Percentiles rank a stretch among this genome's conserved stretches.
Evolutionary conservation across 73 alveolate genomes (phyloP).

Genomic region (Paramecium pentaurelia): DNA sequence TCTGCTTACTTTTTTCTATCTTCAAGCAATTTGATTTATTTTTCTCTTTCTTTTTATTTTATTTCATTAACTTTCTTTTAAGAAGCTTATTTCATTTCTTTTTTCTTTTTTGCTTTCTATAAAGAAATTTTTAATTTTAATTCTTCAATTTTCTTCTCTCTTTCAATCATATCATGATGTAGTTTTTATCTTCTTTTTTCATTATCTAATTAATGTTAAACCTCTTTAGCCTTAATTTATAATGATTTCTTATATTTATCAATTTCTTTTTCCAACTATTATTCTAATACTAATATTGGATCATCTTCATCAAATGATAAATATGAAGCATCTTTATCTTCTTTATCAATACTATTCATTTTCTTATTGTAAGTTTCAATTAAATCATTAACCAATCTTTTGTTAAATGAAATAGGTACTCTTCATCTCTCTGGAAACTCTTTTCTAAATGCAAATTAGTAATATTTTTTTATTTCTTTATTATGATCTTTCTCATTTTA

Average conservation of each 20-base stretch:
- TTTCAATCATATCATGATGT: background rate
- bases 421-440: background rate
- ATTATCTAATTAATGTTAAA: background rate
- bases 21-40: background rate
- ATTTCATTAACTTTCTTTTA: background rate
- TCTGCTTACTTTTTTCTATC: conserved; percentile 2
- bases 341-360: background rate
- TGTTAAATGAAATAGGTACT: background rate
- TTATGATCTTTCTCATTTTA: background rate
- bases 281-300: background rate
- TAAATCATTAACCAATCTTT: background rate
- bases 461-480: background rate
- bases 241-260: background rate
- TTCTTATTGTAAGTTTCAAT: background rate
- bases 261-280: conserved; percentile 1
- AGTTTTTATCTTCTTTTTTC: conserved; percentile 21
- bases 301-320: conserved; percentile 26
- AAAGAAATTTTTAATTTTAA: background rate
- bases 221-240: background rate
- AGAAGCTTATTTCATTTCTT: background rate
- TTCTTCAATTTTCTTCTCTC: background rate
- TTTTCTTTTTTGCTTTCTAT: background rate
- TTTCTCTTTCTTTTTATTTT: background rate
- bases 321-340: background rate
- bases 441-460: conserved; percentile 9